These are phyloP conservation scores for Inga oerstediana DNA, from an alignment of 306 rosid species.

Conservation along the genomic window DNA sequence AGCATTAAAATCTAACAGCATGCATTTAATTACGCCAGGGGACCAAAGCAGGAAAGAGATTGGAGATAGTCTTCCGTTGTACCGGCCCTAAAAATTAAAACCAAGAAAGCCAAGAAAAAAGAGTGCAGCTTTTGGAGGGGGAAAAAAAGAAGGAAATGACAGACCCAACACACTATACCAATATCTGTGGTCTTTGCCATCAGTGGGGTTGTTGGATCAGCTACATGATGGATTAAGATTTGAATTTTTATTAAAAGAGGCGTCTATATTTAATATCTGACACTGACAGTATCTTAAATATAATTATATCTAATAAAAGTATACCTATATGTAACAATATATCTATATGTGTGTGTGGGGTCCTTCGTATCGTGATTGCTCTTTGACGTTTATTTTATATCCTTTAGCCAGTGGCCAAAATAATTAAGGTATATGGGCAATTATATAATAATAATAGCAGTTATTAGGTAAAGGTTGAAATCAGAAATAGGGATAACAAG, in stretches of 20 bases:
- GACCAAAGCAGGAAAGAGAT: not conserved
- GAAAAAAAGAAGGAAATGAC: too few relatives aligned
- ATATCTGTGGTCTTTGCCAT: too few relatives aligned
- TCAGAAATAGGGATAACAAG: too few relatives aligned
- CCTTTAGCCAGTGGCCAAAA: not conserved
- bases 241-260: rapidly evolving
- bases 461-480: not conserved
- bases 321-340: too few relatives aligned
- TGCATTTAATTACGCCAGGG: not conserved
- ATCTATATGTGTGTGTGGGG: too few relatives aligned
- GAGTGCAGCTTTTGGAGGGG: not conserved
- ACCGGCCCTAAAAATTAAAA: not conserved
- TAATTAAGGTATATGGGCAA: not conserved
- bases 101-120: not conserved
- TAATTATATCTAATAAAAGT: too few relatives aligned
- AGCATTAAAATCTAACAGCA: not conserved
- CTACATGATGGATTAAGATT: rapidly evolving
- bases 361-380: not conserved
- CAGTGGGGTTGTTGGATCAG: too few relatives aligned
- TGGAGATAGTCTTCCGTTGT: not conserved
- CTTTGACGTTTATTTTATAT: not conserved
- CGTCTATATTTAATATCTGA: rapidly evolving
- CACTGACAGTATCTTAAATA: rapidly evolving
- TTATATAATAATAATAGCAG: not conserved
- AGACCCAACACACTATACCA: not conserved